Evolutionary conservation across 2,329 filamentous ascomycete genomes (phyloP).

Genomic region (Claviceps humidiphila): DNA sequence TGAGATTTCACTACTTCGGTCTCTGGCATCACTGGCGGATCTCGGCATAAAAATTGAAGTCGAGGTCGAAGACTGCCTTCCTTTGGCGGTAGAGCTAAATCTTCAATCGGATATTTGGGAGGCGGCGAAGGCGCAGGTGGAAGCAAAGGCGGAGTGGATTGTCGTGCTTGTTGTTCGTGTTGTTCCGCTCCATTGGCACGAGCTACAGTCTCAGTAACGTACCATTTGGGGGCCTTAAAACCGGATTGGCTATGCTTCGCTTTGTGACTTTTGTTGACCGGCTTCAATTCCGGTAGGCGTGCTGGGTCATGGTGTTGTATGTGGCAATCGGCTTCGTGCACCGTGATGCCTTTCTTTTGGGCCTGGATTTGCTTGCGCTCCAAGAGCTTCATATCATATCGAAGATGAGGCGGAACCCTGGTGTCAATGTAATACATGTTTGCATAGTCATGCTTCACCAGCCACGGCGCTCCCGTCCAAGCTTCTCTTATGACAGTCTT

Average conservation of each 20-base stretch:
- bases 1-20: conserved; percentile 13
- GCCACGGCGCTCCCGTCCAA: conserved; percentile 94
- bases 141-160: conserved; percentile 35
- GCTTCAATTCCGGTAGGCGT: conserved; percentile 60
- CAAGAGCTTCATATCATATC: conserved; percentile 65
- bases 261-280: conserved; percentile 57
- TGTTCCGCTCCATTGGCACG: conserved; percentile 21
- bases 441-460: conserved; percentile 79
- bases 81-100: conserved; percentile 65
- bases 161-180: conserved; percentile 7
- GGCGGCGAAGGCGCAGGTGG: conserved; percentile 52
- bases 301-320: conserved; percentile 29
- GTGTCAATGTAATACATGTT: conserved; percentile 74
- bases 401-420: conserved; percentile 70
- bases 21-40: conserved; percentile 40
- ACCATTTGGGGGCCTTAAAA: conserved; percentile 32
- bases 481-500: conserved; percentile 84
- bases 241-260: conserved; percentile 30
- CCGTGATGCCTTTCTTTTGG: conserved; percentile 43
- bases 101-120: conserved; percentile 92
- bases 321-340: conserved; percentile 30
- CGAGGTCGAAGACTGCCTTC: conserved; percentile 55
- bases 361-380: conserved; percentile 62
- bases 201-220: conserved; percentile 16
- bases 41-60: conserved; percentile 62